phyloP scores from a whole-genome alignment of 73 alveolate species.

The Paraurostyla sp. region DNA sequence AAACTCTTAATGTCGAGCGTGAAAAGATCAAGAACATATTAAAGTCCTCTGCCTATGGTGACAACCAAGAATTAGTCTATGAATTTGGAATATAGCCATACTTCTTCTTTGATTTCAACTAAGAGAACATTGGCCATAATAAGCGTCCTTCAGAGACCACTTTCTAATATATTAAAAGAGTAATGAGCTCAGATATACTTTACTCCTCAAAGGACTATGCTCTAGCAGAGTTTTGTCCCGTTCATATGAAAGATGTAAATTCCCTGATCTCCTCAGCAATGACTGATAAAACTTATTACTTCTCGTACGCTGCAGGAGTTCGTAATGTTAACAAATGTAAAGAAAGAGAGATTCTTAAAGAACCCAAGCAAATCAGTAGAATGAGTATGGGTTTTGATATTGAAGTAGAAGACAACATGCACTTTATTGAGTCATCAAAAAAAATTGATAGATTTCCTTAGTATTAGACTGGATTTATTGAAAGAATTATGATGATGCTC shows the following conservation, averaged over 20 bases:
- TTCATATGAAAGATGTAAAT: constrained; percentile 11
- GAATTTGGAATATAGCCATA: constrained; percentile 15
- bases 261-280: not conserved
- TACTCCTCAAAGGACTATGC: not conserved
- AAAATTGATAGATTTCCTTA: not conserved
- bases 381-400: constrained; percentile 37
- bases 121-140: constrained; percentile 10
- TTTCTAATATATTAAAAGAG: not conserved
- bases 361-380: not conserved
- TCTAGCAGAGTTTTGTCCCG: constrained; percentile 15
- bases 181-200: not conserved
- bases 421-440: not conserved
- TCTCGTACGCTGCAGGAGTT: constrained; percentile 32
- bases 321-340: not conserved
- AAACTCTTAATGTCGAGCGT: not conserved
- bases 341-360: not conserved
- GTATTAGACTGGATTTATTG: not conserved
- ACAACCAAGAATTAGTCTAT: not conserved
- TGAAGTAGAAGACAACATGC: not conserved
- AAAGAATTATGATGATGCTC: not conserved
- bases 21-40: not conserved
- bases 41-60: not conserved
- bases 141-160: not conserved
- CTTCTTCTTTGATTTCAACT: constrained; percentile 19
- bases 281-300: constrained; percentile 25